Evolutionary conservation across 352 stramenopile genomes (phyloP), one percentile per base, ranked within the genome.

Genomic region (Plasmopara muralis): DNA sequence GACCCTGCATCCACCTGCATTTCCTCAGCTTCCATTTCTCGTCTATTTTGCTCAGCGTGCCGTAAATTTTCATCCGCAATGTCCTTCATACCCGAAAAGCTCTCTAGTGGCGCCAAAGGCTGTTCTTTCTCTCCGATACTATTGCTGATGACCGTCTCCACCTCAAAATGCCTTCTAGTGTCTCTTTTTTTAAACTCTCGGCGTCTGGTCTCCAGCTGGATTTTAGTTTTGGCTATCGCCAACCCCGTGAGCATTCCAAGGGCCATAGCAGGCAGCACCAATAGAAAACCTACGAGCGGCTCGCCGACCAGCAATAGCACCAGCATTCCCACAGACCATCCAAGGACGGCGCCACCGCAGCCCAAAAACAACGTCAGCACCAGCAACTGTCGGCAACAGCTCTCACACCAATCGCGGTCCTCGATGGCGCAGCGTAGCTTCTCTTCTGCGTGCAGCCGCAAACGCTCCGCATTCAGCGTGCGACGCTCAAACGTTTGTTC

Each of bases 201-300:
- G 20, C 70, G 64, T 30, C 67, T 68, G 41, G 58, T 83, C 45
- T 83, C 71, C 35, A 85, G 50, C 47, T 87, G 71, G 34, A 72
- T 67, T 47, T 77, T 72, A 9, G 73, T 83, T 63, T 86, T 83
- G 55, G 74, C 74, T 20, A 85, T 62, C 0, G 68, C 69, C 30
- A 88, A 58, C 1, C 75, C 77, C 15, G 56, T 39, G 42, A 81
- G 37, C 35, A 58, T 62, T 16, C 77, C 77, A 35, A 66, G 40
- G 13, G 74, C 66, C 75, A 87, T 89, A 16, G 62, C 70, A 1
- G 78, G 78, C 35, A 89, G 56, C 20, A 89, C 66, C 51, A 89
- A 48, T 42, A 89, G 55, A 38, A 89, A 87, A 6, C 78, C 76
- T 43, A 83, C 56, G 29, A 87, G 60, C 31, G 78, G 78, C 49